phyloP scores from a whole-genome alignment of 2,329 filamentous ascomycete genomes.

The Aspergillus nomiae region DNA sequence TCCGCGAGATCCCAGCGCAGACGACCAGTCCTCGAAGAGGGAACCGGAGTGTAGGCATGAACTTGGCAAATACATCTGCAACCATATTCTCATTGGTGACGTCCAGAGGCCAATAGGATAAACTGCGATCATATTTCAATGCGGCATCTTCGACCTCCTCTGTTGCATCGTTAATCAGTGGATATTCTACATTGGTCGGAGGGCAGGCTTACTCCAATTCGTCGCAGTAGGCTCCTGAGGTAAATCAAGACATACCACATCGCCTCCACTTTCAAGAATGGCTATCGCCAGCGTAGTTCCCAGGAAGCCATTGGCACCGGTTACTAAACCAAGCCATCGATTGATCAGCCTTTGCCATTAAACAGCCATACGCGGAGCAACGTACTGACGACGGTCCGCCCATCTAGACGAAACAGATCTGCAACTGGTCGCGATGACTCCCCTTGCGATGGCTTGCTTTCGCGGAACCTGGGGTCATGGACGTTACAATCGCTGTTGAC shows the following conservation, averaged over 20 bases:
- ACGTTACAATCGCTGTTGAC: background rate
- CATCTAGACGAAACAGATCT: background rate
- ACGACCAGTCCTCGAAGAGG: slow-evolving; percentile 35
- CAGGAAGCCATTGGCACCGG: slow-evolving; percentile 27
- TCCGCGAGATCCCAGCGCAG: slow-evolving; percentile 34
- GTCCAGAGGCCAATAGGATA: slow-evolving; percentile 27
- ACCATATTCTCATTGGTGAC: slow-evolving; percentile 23
- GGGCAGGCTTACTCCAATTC: slow-evolving; percentile 11
- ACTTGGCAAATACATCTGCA: slow-evolving; percentile 16
- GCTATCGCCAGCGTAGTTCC: slow-evolving; percentile 21
- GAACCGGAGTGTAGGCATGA: slow-evolving; percentile 20
- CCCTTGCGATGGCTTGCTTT: background rate
- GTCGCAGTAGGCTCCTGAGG: slow-evolving; percentile 7
- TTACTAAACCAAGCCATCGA: slow-evolving; percentile 14
- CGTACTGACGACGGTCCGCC: slow-evolving; percentile 7
- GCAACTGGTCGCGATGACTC: background rate
- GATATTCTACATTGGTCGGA: no score
- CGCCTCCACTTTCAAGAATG: slow-evolving; percentile 36
- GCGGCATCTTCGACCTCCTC: slow-evolving; percentile 13
- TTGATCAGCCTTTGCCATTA: background rate
- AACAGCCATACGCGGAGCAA: background rate
- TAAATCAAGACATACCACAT: slow-evolving; percentile 36
- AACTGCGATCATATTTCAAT: background rate
- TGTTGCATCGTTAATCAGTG: background rate
- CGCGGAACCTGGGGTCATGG: background rate